Base-by-base conservation (phyloP, 768 basidiomycete genomes). In the Trametes villosa region DNA sequence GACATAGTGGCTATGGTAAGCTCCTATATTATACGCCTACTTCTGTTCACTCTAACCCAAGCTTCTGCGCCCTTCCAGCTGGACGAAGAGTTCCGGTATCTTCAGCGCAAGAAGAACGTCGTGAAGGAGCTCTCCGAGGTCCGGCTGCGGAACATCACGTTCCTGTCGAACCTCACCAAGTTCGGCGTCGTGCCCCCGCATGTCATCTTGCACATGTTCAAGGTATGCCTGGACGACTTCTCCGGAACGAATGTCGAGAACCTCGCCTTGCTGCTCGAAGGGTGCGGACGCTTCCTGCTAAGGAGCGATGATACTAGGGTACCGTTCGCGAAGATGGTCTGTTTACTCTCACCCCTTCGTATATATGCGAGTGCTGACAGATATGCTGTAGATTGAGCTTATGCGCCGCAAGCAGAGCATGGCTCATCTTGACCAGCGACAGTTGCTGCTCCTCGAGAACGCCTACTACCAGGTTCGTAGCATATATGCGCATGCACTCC, bases 191-290 rank as follows among this genome's bases (percentile, higher is more conserved):
- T 98, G 9, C 95, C 94, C 29, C 77, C 88, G 4, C 95, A 98
- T 72, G 80, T 96, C 57, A 94, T 98, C 68, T 77, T 99, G 47
- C 96, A 98, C 72, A 90, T 94, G 67, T 91, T 96, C 80, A 98
- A 98, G 84, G 94, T 96, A 51, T 96, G 93, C 74, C 78, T 98
- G 68, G 96, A 98, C 71, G 96, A 98, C 71, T 94, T 99, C 68
- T 88, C 89, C 1, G 92, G 91, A 2, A 86, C 87, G 20, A 99
- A 98, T 68, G 83, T 99, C 34, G 97, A 98, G 71, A 98, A 94
- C 67, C 81, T 97, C 18, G 92, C 96, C 15, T 81, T 95, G 59
- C 77, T 98, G 12, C 77, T 99, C 54, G 97, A 99, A 73, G 91
- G 90, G 0, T 98, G 97, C 70, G 97, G 97, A 2, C 82, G 97